Percentiles rank a stretch among this genome's conserved stretches.
Conservation (phyloP, 129 eudicot genomes). For the Rutidosis leptorrhynchoides region DNA sequence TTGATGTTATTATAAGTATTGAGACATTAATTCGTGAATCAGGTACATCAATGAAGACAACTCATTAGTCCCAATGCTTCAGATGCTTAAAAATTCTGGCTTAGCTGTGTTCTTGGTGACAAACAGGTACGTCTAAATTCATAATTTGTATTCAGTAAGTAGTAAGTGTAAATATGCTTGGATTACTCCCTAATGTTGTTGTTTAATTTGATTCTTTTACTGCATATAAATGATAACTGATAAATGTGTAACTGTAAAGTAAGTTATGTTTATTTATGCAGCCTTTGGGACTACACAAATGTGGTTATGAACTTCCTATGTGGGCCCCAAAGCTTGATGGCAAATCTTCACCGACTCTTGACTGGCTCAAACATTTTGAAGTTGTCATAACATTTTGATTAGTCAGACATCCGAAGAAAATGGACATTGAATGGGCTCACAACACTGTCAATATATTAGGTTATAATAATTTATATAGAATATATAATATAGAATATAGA, state of each 20-base stretch:
- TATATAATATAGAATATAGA: no score
- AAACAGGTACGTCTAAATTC: slow-evolving; percentile 55
- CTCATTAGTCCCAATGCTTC: no score
- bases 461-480: no score
- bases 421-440: no score
- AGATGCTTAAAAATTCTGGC: no score
- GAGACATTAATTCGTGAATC: slow-evolving; percentile 11
- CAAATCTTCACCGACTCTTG: slow-evolving; percentile 46
- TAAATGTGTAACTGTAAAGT: background rate
- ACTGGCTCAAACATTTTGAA: slow-evolving; percentile 88
- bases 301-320: slow-evolving; percentile 94
- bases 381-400: slow-evolving; percentile 94
- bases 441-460: no score
- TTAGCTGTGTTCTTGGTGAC: slow-evolving; percentile 87
- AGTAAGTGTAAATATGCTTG: background rate
- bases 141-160: background rate
- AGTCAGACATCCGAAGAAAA: no score
- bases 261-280: slow-evolving; percentile 42
- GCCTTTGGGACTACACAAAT: no score
- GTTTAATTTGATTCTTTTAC: no score
- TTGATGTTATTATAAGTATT: background rate
- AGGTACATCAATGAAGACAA: no score
- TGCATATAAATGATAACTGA: background rate
- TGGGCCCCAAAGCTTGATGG: slow-evolving; percentile 40
- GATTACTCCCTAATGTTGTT: background rate